A percentile compares a stretch with the other conserved stretches of the same genome.
Evolutionary conservation across 192 early-diverging fungal genomes (phyloP).

Genomic region (Allomyces javanicus): DNA sequence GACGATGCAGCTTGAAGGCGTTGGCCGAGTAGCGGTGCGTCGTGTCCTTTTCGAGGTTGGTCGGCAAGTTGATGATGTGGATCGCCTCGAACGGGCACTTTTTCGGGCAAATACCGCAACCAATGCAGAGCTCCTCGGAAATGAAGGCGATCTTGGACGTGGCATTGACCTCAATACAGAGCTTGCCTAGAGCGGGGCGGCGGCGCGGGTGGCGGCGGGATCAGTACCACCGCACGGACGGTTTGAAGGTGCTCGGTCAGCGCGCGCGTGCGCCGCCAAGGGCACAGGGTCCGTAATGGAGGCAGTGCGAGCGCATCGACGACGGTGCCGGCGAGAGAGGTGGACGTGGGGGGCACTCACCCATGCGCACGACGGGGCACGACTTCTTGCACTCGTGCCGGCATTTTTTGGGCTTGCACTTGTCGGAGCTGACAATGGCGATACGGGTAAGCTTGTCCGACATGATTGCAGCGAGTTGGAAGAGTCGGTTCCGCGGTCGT

Average conservation of each 20-base stretch:
- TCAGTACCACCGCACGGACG: too few species aligned
- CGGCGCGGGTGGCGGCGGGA: too few species aligned
- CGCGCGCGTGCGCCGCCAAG: too few species aligned
- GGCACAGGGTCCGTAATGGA: too few species aligned
- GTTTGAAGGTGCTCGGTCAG: too few species aligned
- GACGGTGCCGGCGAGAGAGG: not conserved
- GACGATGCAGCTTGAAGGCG: conserved; percentile 91
- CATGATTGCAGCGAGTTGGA: conserved; percentile 23
- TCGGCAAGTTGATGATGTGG: conserved; percentile 88
- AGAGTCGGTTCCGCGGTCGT: too few species aligned
- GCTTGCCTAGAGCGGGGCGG: conserved; percentile 36
- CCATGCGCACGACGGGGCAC: conserved; percentile 92
- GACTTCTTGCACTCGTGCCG: conserved; percentile 93
- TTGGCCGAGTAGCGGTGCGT: conserved; percentile 94
- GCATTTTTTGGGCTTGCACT: conserved; percentile 98
- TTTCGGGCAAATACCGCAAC: conserved; percentile 94
- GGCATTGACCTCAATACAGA: conserved; percentile 79
- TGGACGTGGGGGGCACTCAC: conserved; percentile 23
- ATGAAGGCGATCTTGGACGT: conserved; percentile 80
- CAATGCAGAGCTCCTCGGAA: conserved; percentile 90
- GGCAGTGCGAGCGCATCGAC: too few species aligned
- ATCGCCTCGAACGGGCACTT: conserved; percentile 97
- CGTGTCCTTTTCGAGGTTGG: conserved; percentile 80
- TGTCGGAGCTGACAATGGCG: conserved; percentile 83
- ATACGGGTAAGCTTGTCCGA: conserved; percentile 76